Conservation (phyloP, 768 basidiomycete species). For the Termitomyces titanicus region DNA sequence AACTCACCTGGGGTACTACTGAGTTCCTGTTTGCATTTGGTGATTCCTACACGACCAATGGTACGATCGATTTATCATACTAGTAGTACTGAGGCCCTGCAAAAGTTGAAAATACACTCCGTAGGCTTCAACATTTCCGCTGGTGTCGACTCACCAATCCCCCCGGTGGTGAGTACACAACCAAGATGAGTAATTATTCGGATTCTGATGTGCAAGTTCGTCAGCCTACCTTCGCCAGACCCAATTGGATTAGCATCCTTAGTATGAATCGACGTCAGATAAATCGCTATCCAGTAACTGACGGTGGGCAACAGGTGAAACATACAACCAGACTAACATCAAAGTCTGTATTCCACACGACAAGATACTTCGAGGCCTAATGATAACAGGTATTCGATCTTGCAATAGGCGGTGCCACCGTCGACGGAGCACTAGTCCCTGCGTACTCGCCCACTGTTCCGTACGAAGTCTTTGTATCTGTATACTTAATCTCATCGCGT, state of each 20-base stretch:
- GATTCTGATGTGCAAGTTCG: neutral
- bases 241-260: conserved; percentile 57
- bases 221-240: conserved; percentile 59
- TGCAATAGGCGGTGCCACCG: conserved; percentile 58
- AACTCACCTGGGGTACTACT: conserved; percentile 48
- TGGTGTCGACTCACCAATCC: conserved; percentile 47
- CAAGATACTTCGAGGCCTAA: neutral
- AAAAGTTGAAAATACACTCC: neutral
- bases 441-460: conserved; percentile 45
- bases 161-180: conserved; percentile 42
- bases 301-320: conserved; percentile 29
- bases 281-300: neutral
- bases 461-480: conserved; percentile 16
- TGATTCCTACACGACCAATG: conserved; percentile 57
- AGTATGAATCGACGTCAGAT: conserved; percentile 26
- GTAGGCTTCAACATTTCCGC: conserved; percentile 56
- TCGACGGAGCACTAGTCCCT: conserved; percentile 49
- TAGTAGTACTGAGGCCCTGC: neutral
- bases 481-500: neutral
- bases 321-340: conserved; percentile 53
- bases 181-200: neutral
- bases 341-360: conserved; percentile 31
- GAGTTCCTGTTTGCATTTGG: conserved; percentile 59
- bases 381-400: conserved; percentile 39
- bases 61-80: conserved; percentile 14